phyloP scores from a whole-genome alignment of 768 basidiomycete genomes.

The Xerocomus spinulosus region DNA sequence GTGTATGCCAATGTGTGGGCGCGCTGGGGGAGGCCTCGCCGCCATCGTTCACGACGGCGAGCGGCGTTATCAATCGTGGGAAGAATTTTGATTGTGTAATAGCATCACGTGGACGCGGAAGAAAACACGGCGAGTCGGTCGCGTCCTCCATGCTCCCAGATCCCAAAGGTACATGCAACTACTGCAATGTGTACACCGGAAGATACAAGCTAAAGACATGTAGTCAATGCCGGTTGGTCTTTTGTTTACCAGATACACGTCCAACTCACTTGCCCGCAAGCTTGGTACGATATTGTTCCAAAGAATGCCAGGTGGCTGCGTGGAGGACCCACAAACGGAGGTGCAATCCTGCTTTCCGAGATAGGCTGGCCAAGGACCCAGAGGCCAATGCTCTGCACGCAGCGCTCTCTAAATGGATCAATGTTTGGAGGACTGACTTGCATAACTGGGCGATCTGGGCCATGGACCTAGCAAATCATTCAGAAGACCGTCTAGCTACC shows the following conservation, averaged over 20 bases:
- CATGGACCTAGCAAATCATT: conserved; percentile 26
- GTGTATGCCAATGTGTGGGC: conserved; percentile 67
- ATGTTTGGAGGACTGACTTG: conserved; percentile 20
- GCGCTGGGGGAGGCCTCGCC: conserved; percentile 65
- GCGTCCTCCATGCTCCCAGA: conserved; percentile 4
- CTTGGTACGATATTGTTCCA: conserved; percentile 30
- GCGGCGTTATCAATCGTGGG: conserved; percentile 7
- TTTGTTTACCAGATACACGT: background rate
- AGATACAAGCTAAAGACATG: conserved; percentile 24
- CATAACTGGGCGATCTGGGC: conserved; percentile 17
- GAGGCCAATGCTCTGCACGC: conserved; percentile 16
- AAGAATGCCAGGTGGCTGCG: conserved; percentile 26
- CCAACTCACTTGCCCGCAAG: conserved; percentile 3
- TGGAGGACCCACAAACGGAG: conserved; percentile 28
- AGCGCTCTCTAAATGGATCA: conserved; percentile 25
- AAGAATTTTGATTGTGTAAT: conserved; percentile 1
- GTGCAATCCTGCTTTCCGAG: conserved; percentile 10
- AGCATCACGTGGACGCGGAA: background rate
- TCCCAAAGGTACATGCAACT: conserved; percentile 24
- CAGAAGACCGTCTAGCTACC: conserved; percentile 22
- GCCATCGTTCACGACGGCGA: conserved; percentile 34
- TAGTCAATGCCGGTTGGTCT: conserved; percentile 21
- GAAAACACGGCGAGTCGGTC: no score
- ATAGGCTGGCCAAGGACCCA: conserved; percentile 11
- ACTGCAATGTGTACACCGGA: conserved; percentile 20